Conservation (phyloP, 352 stramenopile species). For the Pythium myriotylum region DNA sequence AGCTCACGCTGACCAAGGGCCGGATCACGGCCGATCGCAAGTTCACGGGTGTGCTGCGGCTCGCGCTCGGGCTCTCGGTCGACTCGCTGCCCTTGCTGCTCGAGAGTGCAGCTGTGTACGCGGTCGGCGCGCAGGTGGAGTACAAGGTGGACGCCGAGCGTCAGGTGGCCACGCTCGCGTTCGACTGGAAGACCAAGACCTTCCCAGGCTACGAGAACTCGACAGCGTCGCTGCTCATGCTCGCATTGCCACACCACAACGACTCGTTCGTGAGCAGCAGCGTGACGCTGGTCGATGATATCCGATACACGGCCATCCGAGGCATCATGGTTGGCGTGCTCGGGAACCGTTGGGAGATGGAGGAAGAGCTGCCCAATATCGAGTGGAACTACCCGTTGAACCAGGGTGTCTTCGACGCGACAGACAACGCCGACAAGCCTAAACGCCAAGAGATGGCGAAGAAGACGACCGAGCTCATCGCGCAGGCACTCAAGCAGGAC, state of each 20-base stretch:
- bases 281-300: conserved; percentile 32
- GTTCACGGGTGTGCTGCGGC: conserved; percentile 60
- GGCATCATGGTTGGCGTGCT: conserved; percentile 73
- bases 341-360: conserved; percentile 65
- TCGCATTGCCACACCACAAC: conserved; percentile 74
- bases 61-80: conserved; percentile 49
- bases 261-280: conserved; percentile 30
- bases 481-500: conserved; percentile 48
- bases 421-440: conserved; percentile 17
- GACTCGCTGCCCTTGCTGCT: conserved; percentile 50
- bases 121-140: conserved; percentile 53
- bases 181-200: conserved; percentile 61
- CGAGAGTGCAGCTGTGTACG: conserved; percentile 60
- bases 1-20: conserved; percentile 38
- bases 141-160: conserved; percentile 38
- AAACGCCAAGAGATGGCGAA: conserved; percentile 26
- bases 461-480: conserved; percentile 48
- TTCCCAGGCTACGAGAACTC: conserved; percentile 34
- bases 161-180: conserved; percentile 44
- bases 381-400: conserved; percentile 66
- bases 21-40: conserved; percentile 33
- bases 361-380: conserved; percentile 54
- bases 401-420: conserved; percentile 56
- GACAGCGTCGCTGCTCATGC: conserved; percentile 60
- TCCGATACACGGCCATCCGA: conserved; percentile 74